Evolutionary conservation across 306 rosid species (phyloP).

Genomic region (Gleditsia sinensis): DNA sequence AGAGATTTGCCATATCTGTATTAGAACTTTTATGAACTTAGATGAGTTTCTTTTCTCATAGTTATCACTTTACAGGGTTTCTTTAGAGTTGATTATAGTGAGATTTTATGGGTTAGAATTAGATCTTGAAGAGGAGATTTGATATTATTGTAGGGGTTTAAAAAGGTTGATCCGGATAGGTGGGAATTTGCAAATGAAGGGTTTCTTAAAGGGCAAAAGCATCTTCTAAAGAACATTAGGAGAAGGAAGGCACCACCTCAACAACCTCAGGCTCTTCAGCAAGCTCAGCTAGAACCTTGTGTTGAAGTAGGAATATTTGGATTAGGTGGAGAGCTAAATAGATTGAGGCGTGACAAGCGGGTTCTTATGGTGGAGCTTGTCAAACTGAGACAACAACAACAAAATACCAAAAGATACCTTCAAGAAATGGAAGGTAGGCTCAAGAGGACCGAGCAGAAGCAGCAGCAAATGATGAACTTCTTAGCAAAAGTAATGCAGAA

Average conservation of each 20-base stretch:
- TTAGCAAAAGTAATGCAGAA: slow-evolving; percentile 73
- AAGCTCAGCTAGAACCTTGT: slow-evolving; percentile 57
- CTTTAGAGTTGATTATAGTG: too few relatives aligned
- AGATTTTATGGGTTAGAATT: too few relatives aligned
- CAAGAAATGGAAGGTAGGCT: slow-evolving; percentile 64
- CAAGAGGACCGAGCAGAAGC: slow-evolving; percentile 61
- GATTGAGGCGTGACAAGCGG: slow-evolving; percentile 65
- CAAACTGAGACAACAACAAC: slow-evolving; percentile 76
- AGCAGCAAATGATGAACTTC: slow-evolving; percentile 70
- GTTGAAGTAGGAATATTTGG: slow-evolving; percentile 75
- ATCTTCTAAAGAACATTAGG: slow-evolving; percentile 70
- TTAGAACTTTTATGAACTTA: too few relatives aligned
- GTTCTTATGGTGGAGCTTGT: slow-evolving; percentile 70
- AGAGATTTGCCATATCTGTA: too few relatives aligned
- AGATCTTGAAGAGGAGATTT: too few relatives aligned
- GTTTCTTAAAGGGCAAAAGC: slow-evolving; percentile 79
- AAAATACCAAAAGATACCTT: slow-evolving; percentile 48
- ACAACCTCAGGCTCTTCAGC: slow-evolving; percentile 45
- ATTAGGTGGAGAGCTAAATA: slow-evolving; percentile 60
- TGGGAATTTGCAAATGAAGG: slow-evolving; percentile 92
- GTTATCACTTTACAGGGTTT: too few relatives aligned
- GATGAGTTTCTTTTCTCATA: too few relatives aligned
- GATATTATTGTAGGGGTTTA: slow-evolving; percentile 77
- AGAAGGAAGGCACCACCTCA: slow-evolving; percentile 62
- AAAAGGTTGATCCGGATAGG: slow-evolving; percentile 77